Evolutionary conservation across 306 rosid species (phyloP).

Genomic region (Vigna mungo): DNA sequence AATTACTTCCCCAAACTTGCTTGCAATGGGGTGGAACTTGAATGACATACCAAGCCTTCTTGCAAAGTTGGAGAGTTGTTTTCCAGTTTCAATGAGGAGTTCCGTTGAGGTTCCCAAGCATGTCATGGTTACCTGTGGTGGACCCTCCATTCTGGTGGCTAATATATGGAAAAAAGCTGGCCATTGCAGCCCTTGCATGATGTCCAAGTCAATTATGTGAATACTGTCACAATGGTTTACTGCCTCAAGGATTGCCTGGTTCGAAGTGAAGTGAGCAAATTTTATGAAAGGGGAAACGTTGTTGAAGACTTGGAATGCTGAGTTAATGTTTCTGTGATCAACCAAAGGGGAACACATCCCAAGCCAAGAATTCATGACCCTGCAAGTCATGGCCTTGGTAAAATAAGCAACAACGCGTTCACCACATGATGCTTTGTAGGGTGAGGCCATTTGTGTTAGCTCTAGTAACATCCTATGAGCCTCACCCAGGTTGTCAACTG

Average conservation of each 20-base stretch:
- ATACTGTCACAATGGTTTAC: constrained; percentile 56
- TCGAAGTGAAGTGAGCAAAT: constrained; percentile 88
- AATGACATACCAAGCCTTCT: constrained; percentile 69
- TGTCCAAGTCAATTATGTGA: constrained; percentile 85
- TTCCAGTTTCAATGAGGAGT: constrained; percentile 69
- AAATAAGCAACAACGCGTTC: constrained; percentile 86
- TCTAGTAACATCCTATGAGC: constrained; percentile 75
- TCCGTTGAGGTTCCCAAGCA: constrained; percentile 75
- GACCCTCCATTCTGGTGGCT: constrained; percentile 72
- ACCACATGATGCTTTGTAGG: constrained; percentile 75
- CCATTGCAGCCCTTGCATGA: constrained; percentile 96
- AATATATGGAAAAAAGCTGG: constrained; percentile 84
- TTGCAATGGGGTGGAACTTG: constrained; percentile 66
- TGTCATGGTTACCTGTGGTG: constrained; percentile 68
- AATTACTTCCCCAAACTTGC: constrained; percentile 56
- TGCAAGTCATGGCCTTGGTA: constrained; percentile 75
- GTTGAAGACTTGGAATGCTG: constrained; percentile 75
- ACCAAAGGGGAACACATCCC: constrained; percentile 68
- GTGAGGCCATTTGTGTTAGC: constrained; percentile 77
- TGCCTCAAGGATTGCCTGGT: constrained; percentile 87
- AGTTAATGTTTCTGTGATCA: constrained; percentile 59
- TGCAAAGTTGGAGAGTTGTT: constrained; percentile 67
- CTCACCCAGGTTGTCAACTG: constrained; percentile 73
- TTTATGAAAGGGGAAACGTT: constrained; percentile 82
- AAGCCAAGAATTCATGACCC: constrained; percentile 76